phyloP scores from a whole-genome alignment of 2,329 filamentous ascomycete species.

The Colletotrichum trifolii region DNA sequence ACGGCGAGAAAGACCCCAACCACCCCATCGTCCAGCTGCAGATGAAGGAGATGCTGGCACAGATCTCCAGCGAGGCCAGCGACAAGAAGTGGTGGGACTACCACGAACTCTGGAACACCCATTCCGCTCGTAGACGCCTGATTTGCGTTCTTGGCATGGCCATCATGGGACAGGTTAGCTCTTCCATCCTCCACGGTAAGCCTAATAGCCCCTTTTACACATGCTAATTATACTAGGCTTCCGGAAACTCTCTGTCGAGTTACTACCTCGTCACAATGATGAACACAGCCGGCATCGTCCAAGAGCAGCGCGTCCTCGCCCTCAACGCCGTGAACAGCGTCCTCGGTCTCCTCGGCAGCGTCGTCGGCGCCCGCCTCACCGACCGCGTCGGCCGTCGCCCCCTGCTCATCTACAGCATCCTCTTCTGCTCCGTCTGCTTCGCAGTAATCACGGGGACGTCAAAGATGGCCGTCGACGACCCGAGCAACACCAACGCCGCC shows the following conservation, averaged over 20 bases:
- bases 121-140: constrained; percentile 60
- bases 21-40: constrained; percentile 64
- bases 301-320: constrained; percentile 59
- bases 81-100: constrained; percentile 69
- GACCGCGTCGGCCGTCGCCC: constrained; percentile 68
- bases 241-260: constrained; percentile 58
- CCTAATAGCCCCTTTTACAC: no score
- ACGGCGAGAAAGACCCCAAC: constrained; percentile 62
- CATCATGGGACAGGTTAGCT: constrained; percentile 61
- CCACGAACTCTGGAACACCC: constrained; percentile 61
- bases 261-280: constrained; percentile 67
- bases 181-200: no score
- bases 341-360: constrained; percentile 61
- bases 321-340: constrained; percentile 66
- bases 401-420: constrained; percentile 59
- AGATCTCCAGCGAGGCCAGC: constrained; percentile 59
- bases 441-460: constrained; percentile 61
- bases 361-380: constrained; percentile 65
- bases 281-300: constrained; percentile 61
- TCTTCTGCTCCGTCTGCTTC: constrained; percentile 59
- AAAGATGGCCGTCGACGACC: constrained; percentile 54
- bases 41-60: constrained; percentile 59
- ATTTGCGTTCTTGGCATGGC: constrained; percentile 63
- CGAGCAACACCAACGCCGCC: constrained; percentile 49
- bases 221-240: constrained; percentile 5